Evolutionary conservation across 371 early-diverging fungal genomes (phyloP).

Genomic region (Apophysomyces variabilis): DNA sequence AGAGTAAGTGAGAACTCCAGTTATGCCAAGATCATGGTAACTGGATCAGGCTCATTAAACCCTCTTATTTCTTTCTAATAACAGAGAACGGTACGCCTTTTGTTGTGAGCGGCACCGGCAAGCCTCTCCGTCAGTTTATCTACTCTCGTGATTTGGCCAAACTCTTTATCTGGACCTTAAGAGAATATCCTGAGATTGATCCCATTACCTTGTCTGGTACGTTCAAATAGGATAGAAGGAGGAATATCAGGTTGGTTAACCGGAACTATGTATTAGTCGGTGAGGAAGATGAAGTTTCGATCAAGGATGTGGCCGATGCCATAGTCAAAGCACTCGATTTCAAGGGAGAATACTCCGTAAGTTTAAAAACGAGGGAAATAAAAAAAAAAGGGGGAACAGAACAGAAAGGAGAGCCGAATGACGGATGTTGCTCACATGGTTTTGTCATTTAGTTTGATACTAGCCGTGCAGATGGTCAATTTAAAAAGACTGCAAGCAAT

Average conservation of each 20-base stretch:
- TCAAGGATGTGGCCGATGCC: slow-evolving; percentile 79
- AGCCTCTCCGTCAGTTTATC: slow-evolving; percentile 88
- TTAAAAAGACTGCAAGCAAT: slow-evolving; percentile 87
- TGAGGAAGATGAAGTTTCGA: slow-evolving; percentile 83
- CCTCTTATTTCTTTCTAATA: neutral
- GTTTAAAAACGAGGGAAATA: neutral
- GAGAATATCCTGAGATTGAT: slow-evolving; percentile 80
- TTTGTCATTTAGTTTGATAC: slow-evolving; percentile 65
- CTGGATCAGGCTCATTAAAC: too few relatives aligned
- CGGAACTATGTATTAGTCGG: slow-evolving; percentile 51
- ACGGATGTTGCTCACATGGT: slow-evolving; percentile 2
- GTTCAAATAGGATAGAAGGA: neutral
- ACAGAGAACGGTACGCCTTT: slow-evolving; percentile 77
- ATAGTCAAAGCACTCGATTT: slow-evolving; percentile 77
- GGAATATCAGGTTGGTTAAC: neutral
- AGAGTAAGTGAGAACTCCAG: slow-evolving; percentile 46
- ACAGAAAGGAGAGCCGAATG: neutral
- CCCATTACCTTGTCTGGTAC: slow-evolving; percentile 87
- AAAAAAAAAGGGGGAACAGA: too few relatives aligned
- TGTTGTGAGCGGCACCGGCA: slow-evolving; percentile 79
- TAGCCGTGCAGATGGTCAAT: slow-evolving; percentile 83
- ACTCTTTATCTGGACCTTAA: slow-evolving; percentile 82
- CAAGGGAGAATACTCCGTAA: slow-evolving; percentile 62
- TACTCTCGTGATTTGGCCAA: slow-evolving; percentile 85
- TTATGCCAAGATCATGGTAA: neutral